Conservation (phyloP, 805 yeast genomes). For the Cyberlindnera galapagoensis region DNA sequence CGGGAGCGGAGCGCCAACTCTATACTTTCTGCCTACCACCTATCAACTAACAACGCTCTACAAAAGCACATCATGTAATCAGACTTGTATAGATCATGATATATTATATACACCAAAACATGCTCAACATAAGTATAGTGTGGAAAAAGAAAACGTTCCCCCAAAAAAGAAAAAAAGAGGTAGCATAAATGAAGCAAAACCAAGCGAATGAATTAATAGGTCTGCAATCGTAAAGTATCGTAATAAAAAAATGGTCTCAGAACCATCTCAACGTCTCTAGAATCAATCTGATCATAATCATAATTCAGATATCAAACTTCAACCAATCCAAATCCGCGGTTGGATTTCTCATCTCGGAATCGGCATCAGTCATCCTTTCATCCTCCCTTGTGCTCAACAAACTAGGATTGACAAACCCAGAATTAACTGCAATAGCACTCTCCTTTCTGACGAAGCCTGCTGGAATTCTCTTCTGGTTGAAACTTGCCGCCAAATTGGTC, state of each 20-base stretch:
- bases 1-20: no score
- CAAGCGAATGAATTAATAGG: not conserved
- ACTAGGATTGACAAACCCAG: constrained; percentile 10
- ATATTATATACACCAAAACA: no score
- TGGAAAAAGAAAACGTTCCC: no score
- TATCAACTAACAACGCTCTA: no score
- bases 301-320: constrained; percentile 21
- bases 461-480: constrained; percentile 25
- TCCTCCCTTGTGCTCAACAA: constrained; percentile 10
- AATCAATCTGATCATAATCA: no score
- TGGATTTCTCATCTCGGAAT: constrained; percentile 14
- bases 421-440: constrained; percentile 1
- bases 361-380: constrained; percentile 11
- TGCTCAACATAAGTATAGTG: no score
- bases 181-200: not conserved
- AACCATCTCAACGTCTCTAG: no score
- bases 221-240: not conserved
- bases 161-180: no score
- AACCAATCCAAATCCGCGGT: constrained; percentile 27
- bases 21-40: no score
- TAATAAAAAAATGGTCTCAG: no score
- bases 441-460: constrained; percentile 18
- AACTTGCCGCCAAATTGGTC: constrained; percentile 20
- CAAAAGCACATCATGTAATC: no score
- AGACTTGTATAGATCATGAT: no score